A percentile compares a stretch with the other conserved stretches of the same genome.
Conservation (phyloP, 768 basidiomycete genomes). For the Termitomyces sp. region DNA sequence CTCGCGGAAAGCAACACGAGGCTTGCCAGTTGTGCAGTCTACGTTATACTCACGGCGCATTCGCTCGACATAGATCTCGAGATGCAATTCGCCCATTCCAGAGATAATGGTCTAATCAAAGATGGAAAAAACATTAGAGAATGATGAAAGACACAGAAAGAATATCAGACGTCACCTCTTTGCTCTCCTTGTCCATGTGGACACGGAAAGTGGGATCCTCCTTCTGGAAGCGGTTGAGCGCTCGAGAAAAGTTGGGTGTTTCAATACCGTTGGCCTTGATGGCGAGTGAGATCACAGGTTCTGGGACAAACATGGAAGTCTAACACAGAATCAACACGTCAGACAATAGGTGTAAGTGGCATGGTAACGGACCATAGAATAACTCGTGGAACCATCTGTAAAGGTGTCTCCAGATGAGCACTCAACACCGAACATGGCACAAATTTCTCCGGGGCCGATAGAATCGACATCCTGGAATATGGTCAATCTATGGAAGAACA, state of each 20-base stretch:
- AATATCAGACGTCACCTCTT: constrained; percentile 60
- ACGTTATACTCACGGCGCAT: constrained; percentile 98
- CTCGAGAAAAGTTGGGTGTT: constrained; percentile 94
- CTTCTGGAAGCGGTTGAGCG: constrained; percentile 95
- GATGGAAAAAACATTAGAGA: neutral
- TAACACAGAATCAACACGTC: constrained; percentile 25
- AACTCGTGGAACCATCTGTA: constrained; percentile 84
- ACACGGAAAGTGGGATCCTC: constrained; percentile 99
- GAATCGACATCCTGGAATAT: constrained; percentile 77
- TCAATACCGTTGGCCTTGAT: constrained; percentile 91
- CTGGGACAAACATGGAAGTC: constrained; percentile 99
- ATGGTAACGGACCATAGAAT: constrained; percentile 75
- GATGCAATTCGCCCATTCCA: constrained; percentile 98
- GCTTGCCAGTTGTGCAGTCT: constrained; percentile 90
- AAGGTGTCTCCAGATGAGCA: constrained; percentile 98
- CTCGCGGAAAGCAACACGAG: constrained; percentile 95
- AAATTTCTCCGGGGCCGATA: constrained; percentile 97
- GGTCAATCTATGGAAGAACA: neutral
- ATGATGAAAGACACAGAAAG: neutral
- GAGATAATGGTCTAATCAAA: constrained; percentile 87
- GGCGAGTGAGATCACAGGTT: constrained; percentile 95
- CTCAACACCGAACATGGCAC: constrained; percentile 98
- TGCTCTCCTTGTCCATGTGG: constrained; percentile 89
- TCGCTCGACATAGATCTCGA: constrained; percentile 98
- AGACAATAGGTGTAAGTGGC: neutral